These are phyloP conservation scores for Lasiosphaeria hispida DNA, from an alignment of 495 filamentous ascomycete genomes.

Conservation along the genomic window DNA sequence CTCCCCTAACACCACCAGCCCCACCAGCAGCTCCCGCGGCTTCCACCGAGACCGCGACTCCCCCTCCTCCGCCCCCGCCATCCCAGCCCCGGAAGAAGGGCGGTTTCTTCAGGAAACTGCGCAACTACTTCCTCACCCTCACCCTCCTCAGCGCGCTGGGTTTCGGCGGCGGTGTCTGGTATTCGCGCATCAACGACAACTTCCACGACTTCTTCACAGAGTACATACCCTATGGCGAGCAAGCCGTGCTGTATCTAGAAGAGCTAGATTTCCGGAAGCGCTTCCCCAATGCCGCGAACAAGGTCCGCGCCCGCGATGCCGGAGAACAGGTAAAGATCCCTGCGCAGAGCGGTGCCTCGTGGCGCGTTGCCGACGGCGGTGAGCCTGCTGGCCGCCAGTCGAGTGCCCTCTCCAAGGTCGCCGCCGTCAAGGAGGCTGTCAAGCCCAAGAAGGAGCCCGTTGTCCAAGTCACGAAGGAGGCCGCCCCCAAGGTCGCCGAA, in stretches of 20 bases:
- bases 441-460: slow-evolving; percentile 26
- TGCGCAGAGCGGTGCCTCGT: slow-evolving; percentile 79
- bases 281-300: slow-evolving; percentile 70
- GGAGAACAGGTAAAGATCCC: slow-evolving; percentile 79
- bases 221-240: slow-evolving; percentile 92
- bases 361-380: slow-evolving; percentile 62
- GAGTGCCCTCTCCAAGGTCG: slow-evolving; percentile 40
- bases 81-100: slow-evolving; percentile 63
- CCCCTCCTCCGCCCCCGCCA: slow-evolving; percentile 45
- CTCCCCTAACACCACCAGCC: slow-evolving; percentile 56
- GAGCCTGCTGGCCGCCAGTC: slow-evolving; percentile 42
- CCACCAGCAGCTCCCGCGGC: slow-evolving; percentile 16
- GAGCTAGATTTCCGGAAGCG: slow-evolving; percentile 90
- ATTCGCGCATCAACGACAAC: slow-evolving; percentile 89
- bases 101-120: slow-evolving; percentile 61
- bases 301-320: slow-evolving; percentile 50
- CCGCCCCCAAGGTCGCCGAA: slow-evolving; percentile 37
- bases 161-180: slow-evolving; percentile 86
- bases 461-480: slow-evolving; percentile 34
- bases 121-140: slow-evolving; percentile 66
- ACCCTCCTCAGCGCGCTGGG: slow-evolving; percentile 69
- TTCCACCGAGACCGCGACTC: slow-evolving; percentile 36
- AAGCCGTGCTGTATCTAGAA: slow-evolving; percentile 94
- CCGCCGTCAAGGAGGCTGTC: slow-evolving; percentile 30
- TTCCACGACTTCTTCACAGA: slow-evolving; percentile 99